These are phyloP conservation scores for Vitis labrusca DNA, from an alignment of 164 flowering plant species.

Conservation along the genomic window DNA sequence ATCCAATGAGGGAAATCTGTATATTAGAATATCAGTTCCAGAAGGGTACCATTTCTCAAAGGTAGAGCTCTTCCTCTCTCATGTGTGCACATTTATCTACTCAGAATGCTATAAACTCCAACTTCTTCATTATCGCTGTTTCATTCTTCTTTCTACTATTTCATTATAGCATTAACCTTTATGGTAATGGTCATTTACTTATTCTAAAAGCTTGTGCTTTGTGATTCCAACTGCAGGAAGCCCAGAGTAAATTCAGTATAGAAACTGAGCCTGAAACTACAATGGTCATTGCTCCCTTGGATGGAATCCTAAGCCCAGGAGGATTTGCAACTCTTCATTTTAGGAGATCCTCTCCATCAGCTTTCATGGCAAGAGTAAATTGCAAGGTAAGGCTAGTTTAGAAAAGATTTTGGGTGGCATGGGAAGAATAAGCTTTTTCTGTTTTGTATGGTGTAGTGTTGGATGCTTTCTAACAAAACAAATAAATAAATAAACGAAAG, in stretches of 20 bases:
- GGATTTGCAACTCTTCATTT: constrained; percentile 71
- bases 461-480: too few relatives aligned
- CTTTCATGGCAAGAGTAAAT: constrained; percentile 55
- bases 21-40: constrained; percentile 66
- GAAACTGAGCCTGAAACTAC: constrained; percentile 75
- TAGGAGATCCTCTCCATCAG: constrained; percentile 58
- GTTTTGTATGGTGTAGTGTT: too few relatives aligned
- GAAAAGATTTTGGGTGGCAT: not conserved
- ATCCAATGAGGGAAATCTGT: constrained; percentile 64
- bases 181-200: not conserved
- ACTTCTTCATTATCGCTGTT: too few relatives aligned
- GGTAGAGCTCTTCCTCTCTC: constrained; percentile 44
- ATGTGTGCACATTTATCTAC: not conserved
- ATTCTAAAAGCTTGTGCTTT: not conserved
- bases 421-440: too few relatives aligned
- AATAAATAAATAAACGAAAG: too few relatives aligned
- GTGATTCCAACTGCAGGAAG: constrained; percentile 61
- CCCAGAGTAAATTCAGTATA: constrained; percentile 70
- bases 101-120: not conserved
- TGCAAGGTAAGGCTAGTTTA: constrained; percentile 70
- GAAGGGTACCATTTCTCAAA: constrained; percentile 93
- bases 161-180: not conserved
- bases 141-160: too few relatives aligned
- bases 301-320: constrained; percentile 68
- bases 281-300: constrained; percentile 55